Evolutionary conservation across 441 rosid genomes (phyloP), one percentile per base, ranked within the genome.

Genomic region (Raphanus hybrid): DNA sequence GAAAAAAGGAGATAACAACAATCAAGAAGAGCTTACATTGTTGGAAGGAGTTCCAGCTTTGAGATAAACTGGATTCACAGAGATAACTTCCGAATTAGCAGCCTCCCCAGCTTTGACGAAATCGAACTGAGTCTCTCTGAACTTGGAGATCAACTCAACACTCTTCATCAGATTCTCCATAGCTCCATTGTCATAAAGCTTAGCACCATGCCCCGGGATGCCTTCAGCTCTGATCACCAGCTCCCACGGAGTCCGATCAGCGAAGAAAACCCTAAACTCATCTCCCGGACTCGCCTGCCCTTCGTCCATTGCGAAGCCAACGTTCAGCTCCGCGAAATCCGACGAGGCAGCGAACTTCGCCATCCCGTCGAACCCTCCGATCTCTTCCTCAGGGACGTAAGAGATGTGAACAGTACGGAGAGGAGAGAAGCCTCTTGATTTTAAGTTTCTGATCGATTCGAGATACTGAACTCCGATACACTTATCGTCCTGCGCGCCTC

Each of bases 81-180:
- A 92, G 57, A 92, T 78, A 70, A 94, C 97, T 39, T 92, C 94
- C 0, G 95, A 89, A 80, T 84, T 78, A 0, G 85, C 73, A 3
- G 92, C 94, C 39, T 74, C 77, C 14, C 98, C 91, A 10, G 97
- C 93, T 84, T 92, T 94, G 10, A 92, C 92, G 29, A 85, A 67
- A 85, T 92, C 93, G 35, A 91, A 91, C 58, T 90, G 91, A 11
- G 84, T 73, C 65, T 92, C 97, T 50, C 98, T 89, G 62, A 88
- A 94, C 82, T 75, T 89, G 3, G 82, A 73, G 29, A 94, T 85
- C 67, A 85, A 20, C 61, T 94, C 99, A 6, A 90, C 75, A 60
- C 91, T 91, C 87, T 90, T 88, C 97, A 92, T 91, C 80, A 94
- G 73, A 86, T 92, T 94, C 88, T 92, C 98, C 92, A 84, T 83